Conservation (phyloP, 2,329 filamentous ascomycete genomes). For the Cladophialophora exuberans region DNA sequence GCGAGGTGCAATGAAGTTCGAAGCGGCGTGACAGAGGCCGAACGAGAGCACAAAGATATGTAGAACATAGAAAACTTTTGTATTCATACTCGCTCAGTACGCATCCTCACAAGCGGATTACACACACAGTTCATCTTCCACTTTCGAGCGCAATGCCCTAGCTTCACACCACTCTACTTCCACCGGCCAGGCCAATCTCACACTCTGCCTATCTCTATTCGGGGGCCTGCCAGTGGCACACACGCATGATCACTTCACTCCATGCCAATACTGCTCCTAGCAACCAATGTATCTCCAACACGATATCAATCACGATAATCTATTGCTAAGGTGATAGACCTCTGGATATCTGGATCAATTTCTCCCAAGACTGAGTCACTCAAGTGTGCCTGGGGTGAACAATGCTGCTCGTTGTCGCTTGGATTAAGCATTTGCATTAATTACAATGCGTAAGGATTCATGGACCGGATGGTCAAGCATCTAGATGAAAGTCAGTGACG, state of each 20-base stretch:
- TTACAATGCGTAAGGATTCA: conserved; percentile 56
- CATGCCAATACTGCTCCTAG: conserved; percentile 4
- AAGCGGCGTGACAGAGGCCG: too few relatives aligned
- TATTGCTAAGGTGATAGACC: conserved; percentile 1
- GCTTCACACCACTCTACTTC: neutral
- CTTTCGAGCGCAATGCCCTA: neutral
- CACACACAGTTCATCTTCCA: neutral
- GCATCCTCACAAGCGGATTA: conserved; percentile 1
- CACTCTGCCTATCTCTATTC: neutral
- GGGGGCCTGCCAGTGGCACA: neutral
- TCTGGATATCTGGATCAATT: too few relatives aligned
- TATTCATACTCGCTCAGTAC: conserved; percentile 17
- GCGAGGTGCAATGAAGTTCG: too few relatives aligned
- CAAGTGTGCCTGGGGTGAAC: too few relatives aligned
- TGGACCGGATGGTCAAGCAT: conserved; percentile 55
- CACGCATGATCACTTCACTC: neutral
- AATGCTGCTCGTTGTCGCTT: too few relatives aligned
- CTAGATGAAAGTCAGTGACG: conserved; percentile 39
- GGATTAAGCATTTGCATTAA: too few relatives aligned
- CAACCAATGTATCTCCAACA: conserved; percentile 18
- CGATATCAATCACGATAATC: conserved; percentile 9
- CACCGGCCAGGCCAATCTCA: neutral
- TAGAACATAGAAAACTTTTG: conserved; percentile 2
- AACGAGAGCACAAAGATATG: too few relatives aligned
- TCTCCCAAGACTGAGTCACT: too few relatives aligned